These are phyloP conservation scores for Sporothrix phasma DNA, from an alignment of 2,329 filamentous ascomycete species.

Conservation along the genomic window DNA sequence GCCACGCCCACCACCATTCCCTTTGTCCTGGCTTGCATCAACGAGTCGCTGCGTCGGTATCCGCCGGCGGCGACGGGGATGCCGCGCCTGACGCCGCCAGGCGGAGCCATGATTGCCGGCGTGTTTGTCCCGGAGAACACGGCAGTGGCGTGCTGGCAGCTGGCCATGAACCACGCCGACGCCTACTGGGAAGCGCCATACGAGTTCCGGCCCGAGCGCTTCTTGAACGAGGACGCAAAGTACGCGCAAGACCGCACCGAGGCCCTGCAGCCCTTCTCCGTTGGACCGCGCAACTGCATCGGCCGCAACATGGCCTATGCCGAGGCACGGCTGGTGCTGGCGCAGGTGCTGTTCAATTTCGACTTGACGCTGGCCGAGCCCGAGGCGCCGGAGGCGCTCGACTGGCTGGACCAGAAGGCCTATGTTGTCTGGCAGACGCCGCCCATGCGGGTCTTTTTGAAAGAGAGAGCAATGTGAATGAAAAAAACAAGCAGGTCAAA, in stretches of 20 bases:
- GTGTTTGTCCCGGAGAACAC: not conserved
- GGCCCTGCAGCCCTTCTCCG: not conserved
- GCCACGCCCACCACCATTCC: not conserved
- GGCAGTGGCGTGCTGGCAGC: not conserved
- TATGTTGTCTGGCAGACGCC: conserved; percentile 2
- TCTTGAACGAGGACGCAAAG: not conserved
- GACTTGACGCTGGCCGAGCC: not conserved
- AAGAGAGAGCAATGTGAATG: not conserved
- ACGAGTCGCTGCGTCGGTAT: not conserved
- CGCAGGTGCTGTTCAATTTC: not conserved
- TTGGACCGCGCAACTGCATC: not conserved
- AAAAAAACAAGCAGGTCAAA: not conserved
- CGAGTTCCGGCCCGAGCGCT: not conserved
- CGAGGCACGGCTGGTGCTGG: not conserved
- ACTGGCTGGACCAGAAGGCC: not conserved
- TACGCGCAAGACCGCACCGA: not conserved
- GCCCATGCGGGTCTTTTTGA: not conserved
- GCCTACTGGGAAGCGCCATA: not conserved
- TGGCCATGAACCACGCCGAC: not conserved
- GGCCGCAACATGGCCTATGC: not conserved
- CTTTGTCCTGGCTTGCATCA: not conserved
- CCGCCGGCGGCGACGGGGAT: not conserved
- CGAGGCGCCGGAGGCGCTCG: not conserved
- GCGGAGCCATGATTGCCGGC: not conserved
- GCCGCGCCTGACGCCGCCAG: not conserved